Conservation (phyloP, 768 basidiomycete genomes). For the Rhodotorula graminis region DNA sequence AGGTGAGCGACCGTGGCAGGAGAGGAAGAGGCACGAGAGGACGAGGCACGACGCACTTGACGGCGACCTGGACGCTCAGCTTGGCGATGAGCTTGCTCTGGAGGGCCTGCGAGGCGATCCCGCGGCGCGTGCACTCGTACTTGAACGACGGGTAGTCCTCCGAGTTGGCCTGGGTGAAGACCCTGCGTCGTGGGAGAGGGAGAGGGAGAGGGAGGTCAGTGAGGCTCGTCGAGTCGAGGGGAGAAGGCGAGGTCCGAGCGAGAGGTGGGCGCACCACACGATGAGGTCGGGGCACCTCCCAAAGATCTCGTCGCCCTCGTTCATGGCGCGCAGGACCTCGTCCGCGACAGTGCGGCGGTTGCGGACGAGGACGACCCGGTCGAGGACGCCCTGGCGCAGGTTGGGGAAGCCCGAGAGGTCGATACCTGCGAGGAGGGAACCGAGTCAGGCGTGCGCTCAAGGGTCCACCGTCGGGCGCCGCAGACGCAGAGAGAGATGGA, state of each 20-base stretch:
- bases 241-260: too few species aligned
- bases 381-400: too few species aligned
- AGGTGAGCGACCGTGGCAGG: too few species aligned
- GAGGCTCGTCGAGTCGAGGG: too few species aligned
- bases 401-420: not conserved
- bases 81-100: not conserved
- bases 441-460: not conserved
- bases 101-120: conserved; percentile 18
- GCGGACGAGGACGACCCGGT: not conserved
- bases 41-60: conserved; percentile 14
- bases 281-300: not conserved
- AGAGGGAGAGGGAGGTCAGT: not conserved
- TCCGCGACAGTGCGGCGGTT: too few species aligned
- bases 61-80: not conserved
- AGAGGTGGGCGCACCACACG: not conserved
- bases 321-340: not conserved
- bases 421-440: not conserved
- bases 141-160: conserved; percentile 16
- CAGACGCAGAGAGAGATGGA: not conserved
- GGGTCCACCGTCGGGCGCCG: too few species aligned
- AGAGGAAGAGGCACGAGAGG: not conserved
- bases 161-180: conserved; percentile 3
- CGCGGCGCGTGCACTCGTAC: not conserved
- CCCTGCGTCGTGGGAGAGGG: too few species aligned
- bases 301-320: not conserved